phyloP scores from a whole-genome alignment of 495 filamentous ascomycete species.

The Massariosphaeria phaeospora region DNA sequence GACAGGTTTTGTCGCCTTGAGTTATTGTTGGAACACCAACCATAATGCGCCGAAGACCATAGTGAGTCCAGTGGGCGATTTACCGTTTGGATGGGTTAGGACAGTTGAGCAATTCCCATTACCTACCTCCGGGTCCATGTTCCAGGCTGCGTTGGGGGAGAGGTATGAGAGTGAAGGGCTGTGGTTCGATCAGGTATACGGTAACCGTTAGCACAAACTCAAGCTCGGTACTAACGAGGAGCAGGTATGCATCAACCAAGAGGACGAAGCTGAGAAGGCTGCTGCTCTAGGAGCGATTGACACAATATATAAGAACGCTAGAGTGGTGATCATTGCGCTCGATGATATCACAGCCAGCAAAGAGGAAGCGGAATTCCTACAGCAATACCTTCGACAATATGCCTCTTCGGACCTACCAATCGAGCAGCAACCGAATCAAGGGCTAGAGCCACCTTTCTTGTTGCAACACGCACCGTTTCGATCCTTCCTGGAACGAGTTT shows the following conservation, averaged over 20 bases:
- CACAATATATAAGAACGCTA: conserved; percentile 37
- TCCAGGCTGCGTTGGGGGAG: conserved; percentile 21
- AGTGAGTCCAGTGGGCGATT: conserved; percentile 8
- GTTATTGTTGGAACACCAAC: conserved; percentile 22
- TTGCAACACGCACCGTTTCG: conserved; percentile 28
- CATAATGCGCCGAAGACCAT: not conserved
- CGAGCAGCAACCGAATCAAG: conserved; percentile 22
- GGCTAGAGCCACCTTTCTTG: conserved; percentile 34
- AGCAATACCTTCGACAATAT: conserved; percentile 34
- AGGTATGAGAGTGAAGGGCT: conserved; percentile 16
- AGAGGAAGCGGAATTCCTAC: conserved; percentile 27
- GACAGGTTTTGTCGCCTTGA: conserved; percentile 18
- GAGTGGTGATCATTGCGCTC: conserved; percentile 35
- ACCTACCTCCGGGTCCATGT: conserved; percentile 14
- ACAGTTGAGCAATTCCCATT: conserved; percentile 28
- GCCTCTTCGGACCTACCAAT: conserved; percentile 1
- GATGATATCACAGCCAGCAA: conserved; percentile 33
- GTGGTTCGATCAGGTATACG: conserved; percentile 28
- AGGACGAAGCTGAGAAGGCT: conserved; percentile 34
- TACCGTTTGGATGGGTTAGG: conserved; percentile 30
- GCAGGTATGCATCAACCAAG: conserved; percentile 39
- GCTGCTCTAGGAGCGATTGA: conserved; percentile 37
- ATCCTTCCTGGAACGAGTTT: conserved; percentile 29
- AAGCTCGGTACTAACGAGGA: not conserved
- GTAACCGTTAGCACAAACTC: no score